Conservation (phyloP, 331 rosid species). For the Pyracantha coccinea region DNA sequence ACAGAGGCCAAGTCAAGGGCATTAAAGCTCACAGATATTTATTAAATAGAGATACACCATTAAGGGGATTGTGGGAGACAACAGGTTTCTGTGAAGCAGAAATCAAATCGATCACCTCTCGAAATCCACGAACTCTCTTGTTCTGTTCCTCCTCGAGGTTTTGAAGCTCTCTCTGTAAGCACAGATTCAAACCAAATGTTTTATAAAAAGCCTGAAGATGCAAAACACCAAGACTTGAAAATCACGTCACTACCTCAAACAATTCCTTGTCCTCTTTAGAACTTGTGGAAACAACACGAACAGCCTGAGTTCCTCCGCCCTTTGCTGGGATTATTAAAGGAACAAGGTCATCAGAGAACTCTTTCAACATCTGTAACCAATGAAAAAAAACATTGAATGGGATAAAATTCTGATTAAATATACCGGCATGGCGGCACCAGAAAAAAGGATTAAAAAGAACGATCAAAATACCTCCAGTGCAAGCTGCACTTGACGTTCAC, state of each 20-base stretch:
- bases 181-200: background rate
- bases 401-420: background rate
- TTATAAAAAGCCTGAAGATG: slow-evolving; percentile 1
- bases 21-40: slow-evolving; percentile 13
- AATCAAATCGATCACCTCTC: slow-evolving; percentile 94
- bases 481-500: slow-evolving; percentile 71
- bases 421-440: background rate
- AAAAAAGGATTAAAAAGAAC: slow-evolving; percentile 3
- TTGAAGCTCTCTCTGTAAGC: slow-evolving; percentile 49
- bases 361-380: slow-evolving; percentile 54
- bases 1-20: slow-evolving; percentile 1
- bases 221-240: background rate
- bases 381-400: background rate
- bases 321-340: slow-evolving; percentile 48
- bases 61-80: slow-evolving; percentile 75
- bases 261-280: slow-evolving; percentile 69
- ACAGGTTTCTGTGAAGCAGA: slow-evolving; percentile 96
- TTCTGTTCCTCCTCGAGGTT: slow-evolving; percentile 49
- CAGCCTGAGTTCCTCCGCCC: slow-evolving; percentile 43
- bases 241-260: slow-evolving; percentile 44
- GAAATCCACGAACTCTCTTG: slow-evolving; percentile 70
- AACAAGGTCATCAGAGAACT: slow-evolving; percentile 52
- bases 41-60: slow-evolving; percentile 58
- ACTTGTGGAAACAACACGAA: slow-evolving; percentile 51
- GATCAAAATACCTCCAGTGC: slow-evolving; percentile 51